These are phyloP conservation scores for Neodidymelliopsis sp. DNA, from an alignment of 2,329 filamentous ascomycete genomes.

Conservation along the genomic window DNA sequence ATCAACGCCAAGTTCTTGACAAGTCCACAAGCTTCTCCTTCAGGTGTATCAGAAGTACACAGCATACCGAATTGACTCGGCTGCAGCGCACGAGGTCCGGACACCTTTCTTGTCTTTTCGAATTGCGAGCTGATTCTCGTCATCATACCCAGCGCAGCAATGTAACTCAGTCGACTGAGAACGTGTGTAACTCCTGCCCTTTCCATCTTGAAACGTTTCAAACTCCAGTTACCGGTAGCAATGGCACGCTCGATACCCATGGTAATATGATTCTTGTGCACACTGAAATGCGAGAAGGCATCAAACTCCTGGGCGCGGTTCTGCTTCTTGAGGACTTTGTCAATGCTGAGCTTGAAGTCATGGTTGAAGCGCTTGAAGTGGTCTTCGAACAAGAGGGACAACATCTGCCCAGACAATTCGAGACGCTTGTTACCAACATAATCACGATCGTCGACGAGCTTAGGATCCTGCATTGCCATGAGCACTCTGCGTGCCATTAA, in stretches of 20 bases:
- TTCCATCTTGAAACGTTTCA: slow-evolving; percentile 99
- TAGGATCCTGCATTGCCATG: slow-evolving; percentile 90
- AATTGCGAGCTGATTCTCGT: slow-evolving; percentile 98
- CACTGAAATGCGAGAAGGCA: slow-evolving; percentile 81
- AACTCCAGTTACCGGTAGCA: slow-evolving; percentile 95
- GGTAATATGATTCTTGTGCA: slow-evolving; percentile 86
- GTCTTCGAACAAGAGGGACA: slow-evolving; percentile 95
- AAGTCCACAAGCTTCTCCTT: slow-evolving; percentile 97
- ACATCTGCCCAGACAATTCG: slow-evolving; percentile 90
- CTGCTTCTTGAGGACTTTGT: slow-evolving; percentile 94
- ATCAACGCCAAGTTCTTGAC: slow-evolving; percentile 98
- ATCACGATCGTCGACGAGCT: slow-evolving; percentile 92
- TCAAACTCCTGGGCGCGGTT: slow-evolving; percentile 89
- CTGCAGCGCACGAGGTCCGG: slow-evolving; percentile 91
- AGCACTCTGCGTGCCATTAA: slow-evolving; percentile 97
- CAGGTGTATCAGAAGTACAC: slow-evolving; percentile 94
- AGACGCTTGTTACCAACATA: slow-evolving; percentile 98
- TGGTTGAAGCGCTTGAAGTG: slow-evolving; percentile 94
- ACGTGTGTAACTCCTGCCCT: slow-evolving; percentile 96
- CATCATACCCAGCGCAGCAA: slow-evolving; percentile 98
- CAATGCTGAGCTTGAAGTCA: slow-evolving; percentile 90
- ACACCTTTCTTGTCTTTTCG: slow-evolving; percentile 97
- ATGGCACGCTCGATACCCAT: slow-evolving; percentile 95
- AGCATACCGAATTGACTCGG: slow-evolving; percentile 99
- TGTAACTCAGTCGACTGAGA: slow-evolving; percentile 92